A percentile compares a stretch with the other conserved stretches of the same genome.
Conservation (phyloP, 129 eudicot genomes). For the Smallanthus sonchifolius region DNA sequence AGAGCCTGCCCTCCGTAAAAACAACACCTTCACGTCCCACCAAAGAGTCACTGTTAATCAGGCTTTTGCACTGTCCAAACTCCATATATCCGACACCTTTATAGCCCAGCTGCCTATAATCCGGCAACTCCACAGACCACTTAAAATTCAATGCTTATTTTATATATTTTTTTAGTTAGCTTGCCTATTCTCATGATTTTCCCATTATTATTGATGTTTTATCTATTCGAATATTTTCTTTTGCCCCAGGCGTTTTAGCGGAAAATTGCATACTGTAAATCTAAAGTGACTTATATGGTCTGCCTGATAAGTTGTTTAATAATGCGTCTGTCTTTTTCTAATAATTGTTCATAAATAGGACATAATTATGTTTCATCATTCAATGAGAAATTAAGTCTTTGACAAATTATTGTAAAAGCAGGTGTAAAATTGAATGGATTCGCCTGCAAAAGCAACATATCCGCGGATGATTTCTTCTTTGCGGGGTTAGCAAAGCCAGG, state of each 20-base stretch:
- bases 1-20: too few species aligned
- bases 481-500: conserved; percentile 50
- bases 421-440: conserved; percentile 54
- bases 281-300: background rate
- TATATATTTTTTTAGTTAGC: too few species aligned
- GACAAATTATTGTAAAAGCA: conserved; percentile 6
- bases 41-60: too few species aligned
- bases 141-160: too few species aligned
- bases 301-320: background rate
- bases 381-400: background rate
- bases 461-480: conserved; percentile 62
- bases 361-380: background rate
- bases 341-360: background rate
- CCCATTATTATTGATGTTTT: background rate
- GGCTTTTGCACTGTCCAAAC: too few species aligned
- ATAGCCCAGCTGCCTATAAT: too few species aligned
- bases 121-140: too few species aligned
- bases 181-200: too few species aligned
- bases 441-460: conserved; percentile 45
- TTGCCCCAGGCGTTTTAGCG: background rate
- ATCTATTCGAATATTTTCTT: background rate
- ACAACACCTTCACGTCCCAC: too few species aligned
- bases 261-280: background rate
- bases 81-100: too few species aligned
- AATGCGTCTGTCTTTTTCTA: background rate